Evolutionary conservation across 768 basidiomycete genomes (phyloP).

Genomic region (Mycena latifolia): DNA sequence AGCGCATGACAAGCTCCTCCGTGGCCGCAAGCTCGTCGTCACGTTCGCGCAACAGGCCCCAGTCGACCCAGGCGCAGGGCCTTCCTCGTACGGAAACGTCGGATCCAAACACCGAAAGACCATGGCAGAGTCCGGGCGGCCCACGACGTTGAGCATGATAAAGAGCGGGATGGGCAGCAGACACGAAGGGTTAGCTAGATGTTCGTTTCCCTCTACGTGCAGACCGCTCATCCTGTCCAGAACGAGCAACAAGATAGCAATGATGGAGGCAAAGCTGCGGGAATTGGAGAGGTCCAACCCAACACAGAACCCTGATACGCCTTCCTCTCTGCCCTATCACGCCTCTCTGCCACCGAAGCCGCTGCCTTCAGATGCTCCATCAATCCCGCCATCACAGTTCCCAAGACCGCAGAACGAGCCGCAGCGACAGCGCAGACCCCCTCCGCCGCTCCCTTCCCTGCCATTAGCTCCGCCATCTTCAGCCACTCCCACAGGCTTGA

Average conservation of each 20-base stretch:
- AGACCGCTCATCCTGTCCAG: slow-evolving; percentile 52
- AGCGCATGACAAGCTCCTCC: slow-evolving; percentile 83
- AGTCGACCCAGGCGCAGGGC: slow-evolving; percentile 51
- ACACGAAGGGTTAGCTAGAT: slow-evolving; percentile 66
- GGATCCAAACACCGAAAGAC: slow-evolving; percentile 52
- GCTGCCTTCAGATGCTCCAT: slow-evolving; percentile 41
- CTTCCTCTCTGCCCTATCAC: slow-evolving; percentile 39
- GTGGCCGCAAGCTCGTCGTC: slow-evolving; percentile 91
- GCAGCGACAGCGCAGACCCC: slow-evolving; percentile 24
- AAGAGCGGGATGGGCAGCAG: slow-evolving; percentile 74
- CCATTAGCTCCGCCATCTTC: slow-evolving; percentile 38
- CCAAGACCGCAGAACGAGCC: slow-evolving; percentile 19
- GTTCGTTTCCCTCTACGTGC: slow-evolving; percentile 1
- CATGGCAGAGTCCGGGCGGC: slow-evolving; percentile 71
- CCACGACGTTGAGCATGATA: slow-evolving; percentile 89
- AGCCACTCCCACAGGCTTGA: slow-evolving; percentile 15
- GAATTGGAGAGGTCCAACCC: slow-evolving; percentile 71
- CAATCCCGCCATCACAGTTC: slow-evolving; percentile 3
- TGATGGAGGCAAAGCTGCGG: slow-evolving; percentile 95
- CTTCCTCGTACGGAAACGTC: slow-evolving; percentile 26
- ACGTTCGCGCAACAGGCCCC: slow-evolving; percentile 93
- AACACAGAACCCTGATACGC: slow-evolving; percentile 24
- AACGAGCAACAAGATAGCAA: slow-evolving; percentile 90
- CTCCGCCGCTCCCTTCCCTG: slow-evolving; percentile 26
- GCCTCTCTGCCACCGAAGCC: slow-evolving; percentile 61